These are phyloP conservation scores for Parafenestella ontariensis DNA, from an alignment of 2,329 filamentous ascomycete genomes.

Conservation along the genomic window DNA sequence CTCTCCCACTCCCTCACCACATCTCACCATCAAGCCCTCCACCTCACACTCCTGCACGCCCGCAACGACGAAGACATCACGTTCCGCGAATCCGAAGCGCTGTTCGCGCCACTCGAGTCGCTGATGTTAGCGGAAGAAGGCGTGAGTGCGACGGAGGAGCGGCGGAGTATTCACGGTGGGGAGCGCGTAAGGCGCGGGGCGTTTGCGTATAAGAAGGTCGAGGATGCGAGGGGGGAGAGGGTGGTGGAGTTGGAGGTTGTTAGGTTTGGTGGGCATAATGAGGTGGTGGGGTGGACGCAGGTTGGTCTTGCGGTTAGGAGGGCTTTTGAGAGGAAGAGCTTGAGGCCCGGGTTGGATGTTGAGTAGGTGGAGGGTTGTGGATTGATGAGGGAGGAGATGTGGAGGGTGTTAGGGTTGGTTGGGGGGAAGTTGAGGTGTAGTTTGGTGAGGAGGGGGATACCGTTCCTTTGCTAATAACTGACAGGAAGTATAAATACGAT, in stretches of 20 bases:
- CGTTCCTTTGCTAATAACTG: no score
- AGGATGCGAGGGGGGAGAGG: slow-evolving; percentile 35
- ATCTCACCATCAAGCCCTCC: slow-evolving; percentile 4
- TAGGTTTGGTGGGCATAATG: slow-evolving; percentile 66
- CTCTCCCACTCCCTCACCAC: slow-evolving; percentile 52
- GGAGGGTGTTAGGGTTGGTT: background rate
- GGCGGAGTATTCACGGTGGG: slow-evolving; percentile 40
- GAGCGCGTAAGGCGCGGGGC: slow-evolving; percentile 44
- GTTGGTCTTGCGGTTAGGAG: slow-evolving; percentile 70
- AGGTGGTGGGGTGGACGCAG: slow-evolving; percentile 69
- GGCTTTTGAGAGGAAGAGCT: slow-evolving; percentile 63
- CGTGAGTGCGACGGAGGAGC: slow-evolving; percentile 31
- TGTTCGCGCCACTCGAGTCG: slow-evolving; percentile 36
- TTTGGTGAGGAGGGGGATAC: no score
- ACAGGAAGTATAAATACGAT: no score
- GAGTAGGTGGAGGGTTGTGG: slow-evolving; percentile 30
- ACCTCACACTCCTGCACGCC: slow-evolving; percentile 76
- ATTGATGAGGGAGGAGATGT: no score
- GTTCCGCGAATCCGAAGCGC: slow-evolving; percentile 65
- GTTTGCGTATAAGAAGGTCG: slow-evolving; percentile 44
- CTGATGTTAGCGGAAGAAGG: slow-evolving; percentile 41
- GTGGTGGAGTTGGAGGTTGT: slow-evolving; percentile 53
- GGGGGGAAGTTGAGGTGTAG: background rate
- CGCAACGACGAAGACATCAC: slow-evolving; percentile 83
- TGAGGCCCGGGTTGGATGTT: slow-evolving; percentile 35